Evolutionary conservation across 495 filamentous ascomycete species (phyloP), one percentile per base, ranked within the genome.

Genomic region (Penicillium crystallinum): DNA sequence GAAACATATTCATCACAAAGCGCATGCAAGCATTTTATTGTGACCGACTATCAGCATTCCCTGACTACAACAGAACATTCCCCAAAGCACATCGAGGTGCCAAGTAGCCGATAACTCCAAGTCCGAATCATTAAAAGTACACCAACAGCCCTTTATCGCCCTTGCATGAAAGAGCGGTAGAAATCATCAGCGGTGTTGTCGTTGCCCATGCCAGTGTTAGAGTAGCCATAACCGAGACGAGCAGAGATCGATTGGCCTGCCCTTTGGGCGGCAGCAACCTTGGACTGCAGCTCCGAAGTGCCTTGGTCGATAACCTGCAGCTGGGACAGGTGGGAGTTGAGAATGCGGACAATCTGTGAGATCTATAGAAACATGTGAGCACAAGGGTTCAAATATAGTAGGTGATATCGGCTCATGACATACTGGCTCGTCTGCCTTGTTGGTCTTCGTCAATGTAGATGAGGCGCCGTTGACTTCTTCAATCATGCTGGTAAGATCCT

Each of bases 391-490:
- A 54, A 48, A 27, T 6, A 6, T 8, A 12, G 35, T 34, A 1
- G 2, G 11, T 27, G 3, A 25, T 25, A 36, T 18, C 22, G 22
- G 22, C 34, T 34, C 3, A 9, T 11, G 21, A 81, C 90, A 67
- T 81, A 96, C 91, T 58, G 91, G 92, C 75, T 96, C 92, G 69
- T 96, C 90, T 36, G 87, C 77, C 67, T 90, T 92, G 69, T 77
- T 86, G 37, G 86, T 91, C 78, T 92, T 93, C 77, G 82, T 91
- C 54, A 99, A 74, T 5, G 81, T 86, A 22, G 86, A 77, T 8
- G 86, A 90, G 41, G 90, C 90, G 50, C 82, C 81, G 63, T 99
- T 99, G 63, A 97, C 93, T 69, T 96, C 93, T 63, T 96, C 91
- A 63, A 99, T 96, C 91, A 99, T 97, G 70, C 85, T 88, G 35